Evolutionary conservation across 768 basidiomycete species (phyloP), one percentile per base, ranked within the genome.

Genomic region (Naganishia randhawae): DNA sequence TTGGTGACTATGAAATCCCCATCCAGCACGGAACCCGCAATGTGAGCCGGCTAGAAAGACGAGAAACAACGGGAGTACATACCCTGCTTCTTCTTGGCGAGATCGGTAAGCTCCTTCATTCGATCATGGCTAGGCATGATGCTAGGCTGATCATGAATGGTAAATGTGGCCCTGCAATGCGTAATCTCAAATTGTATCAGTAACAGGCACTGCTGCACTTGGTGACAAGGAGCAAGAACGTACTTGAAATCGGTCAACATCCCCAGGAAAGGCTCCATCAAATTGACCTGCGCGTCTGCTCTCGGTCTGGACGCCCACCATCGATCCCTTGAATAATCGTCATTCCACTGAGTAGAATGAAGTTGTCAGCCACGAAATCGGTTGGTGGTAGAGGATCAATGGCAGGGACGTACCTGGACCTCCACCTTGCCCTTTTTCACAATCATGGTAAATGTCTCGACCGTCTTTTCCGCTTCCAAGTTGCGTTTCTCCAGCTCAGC

Each of bases 261-360:
- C 13, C 69, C 71, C 48, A 80, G 63, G 72, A 81, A 81, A 27
- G 77, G 77, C 65, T 80, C 79, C 78, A 81, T 78, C 68, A 81
- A 63, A 62, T 81, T 81, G 75, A 79, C 77, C 69, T 81, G 80
- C 27, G 71, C 71, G 69, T 81, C 80, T n/a, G 80, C 80, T 61
- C 80, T 67, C 6, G 76, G 73, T 65, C 80, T 31, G 55, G 75
- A 75, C 7, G 77, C 76, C 76, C 78, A 79, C 78, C 78, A 81
- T 5, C 72, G 75, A 67, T 81, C 78, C 52, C 80, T 63, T 2
- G 79, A 76, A 50, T 81, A 80, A 48, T 80, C 76, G 65, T 81
- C 80, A 70, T 81, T 81, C 80, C 80, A 81, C 57, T 61, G 29
- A 19, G 4, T 9, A 22, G 37, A 13, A 29, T 9, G 33, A 4